These are phyloP conservation scores for Mycena metata DNA, from an alignment of 768 basidiomycete genomes.

Conservation along the genomic window DNA sequence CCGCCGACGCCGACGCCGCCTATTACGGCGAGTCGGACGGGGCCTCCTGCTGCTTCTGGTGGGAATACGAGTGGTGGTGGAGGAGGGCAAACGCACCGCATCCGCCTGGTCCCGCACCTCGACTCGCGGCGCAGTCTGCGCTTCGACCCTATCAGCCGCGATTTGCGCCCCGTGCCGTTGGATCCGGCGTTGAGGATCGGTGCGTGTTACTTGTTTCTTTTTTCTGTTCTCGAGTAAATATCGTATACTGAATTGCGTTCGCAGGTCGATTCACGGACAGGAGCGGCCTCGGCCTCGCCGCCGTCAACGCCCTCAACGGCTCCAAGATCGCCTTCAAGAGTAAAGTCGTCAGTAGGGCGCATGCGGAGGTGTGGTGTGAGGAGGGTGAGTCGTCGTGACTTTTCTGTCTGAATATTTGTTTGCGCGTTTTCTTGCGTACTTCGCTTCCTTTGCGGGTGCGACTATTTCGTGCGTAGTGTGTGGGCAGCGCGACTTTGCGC, in stretches of 20 bases:
- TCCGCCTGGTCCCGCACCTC: conserved; percentile 95
- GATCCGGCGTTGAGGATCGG: conserved; percentile 57
- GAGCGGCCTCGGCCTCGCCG: conserved; percentile 73
- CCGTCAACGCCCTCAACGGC: conserved; percentile 76
- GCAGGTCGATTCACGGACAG: conserved; percentile 73
- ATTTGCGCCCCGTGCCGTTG: conserved; percentile 69
- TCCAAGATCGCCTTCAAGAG: conserved; percentile 94
- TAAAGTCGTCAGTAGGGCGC: conserved; percentile 94
- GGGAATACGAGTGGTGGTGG: background rate
- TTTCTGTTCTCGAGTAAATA: no score
- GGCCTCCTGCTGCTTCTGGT: background rate
- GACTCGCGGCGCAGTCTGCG: conserved; percentile 90
- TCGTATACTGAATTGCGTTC: no score
- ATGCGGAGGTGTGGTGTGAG: conserved; percentile 95
- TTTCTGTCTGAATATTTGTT: no score
- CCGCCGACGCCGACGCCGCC: background rate
- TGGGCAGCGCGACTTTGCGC: no score
- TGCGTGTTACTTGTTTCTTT: no score
- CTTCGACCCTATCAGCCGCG: conserved; percentile 93
- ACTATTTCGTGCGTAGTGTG: no score
- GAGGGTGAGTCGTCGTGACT: background rate
- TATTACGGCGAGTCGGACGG: background rate
- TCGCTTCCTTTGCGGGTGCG: no score
- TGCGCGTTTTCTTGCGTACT: conserved; percentile 39
- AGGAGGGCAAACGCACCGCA: conserved; percentile 66